phyloP scores from a whole-genome alignment of 768 basidiomycete species.

The Pleurotus cornucopiae region DNA sequence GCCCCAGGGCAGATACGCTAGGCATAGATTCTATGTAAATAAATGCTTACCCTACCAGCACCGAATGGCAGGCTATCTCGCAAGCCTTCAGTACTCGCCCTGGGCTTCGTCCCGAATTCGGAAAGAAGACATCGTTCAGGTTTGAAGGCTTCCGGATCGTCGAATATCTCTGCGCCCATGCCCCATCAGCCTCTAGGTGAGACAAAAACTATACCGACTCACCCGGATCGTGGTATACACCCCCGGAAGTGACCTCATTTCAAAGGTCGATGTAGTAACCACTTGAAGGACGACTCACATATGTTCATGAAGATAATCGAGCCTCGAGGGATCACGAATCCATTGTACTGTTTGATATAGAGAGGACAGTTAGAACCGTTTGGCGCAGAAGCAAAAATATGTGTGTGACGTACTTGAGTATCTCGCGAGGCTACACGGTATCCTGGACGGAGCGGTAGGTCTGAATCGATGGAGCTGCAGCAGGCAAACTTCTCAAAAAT shows the following conservation, averaged over 20 bases:
- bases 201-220: not conserved
- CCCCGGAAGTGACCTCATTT: not conserved
- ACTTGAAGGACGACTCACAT: not conserved
- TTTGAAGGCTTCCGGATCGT: conserved; percentile 7
- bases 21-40: too few relatives aligned
- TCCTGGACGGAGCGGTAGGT: conserved; percentile 14
- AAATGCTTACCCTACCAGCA: conserved; percentile 11
- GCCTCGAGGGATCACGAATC: not conserved
- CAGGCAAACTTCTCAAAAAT: conserved; percentile 4
- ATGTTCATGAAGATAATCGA: not conserved
- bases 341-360: not conserved
- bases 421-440: conserved; percentile 12
- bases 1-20: conserved; percentile 17
- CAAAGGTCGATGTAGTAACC: not conserved
- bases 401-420: not conserved
- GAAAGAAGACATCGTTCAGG: conserved; percentile 12
- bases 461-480: conserved; percentile 15
- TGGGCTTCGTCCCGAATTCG: conserved; percentile 13
- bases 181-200: not conserved
- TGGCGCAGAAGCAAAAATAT: too few relatives aligned
- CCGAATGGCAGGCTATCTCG: conserved; percentile 12
- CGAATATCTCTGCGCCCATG: not conserved
- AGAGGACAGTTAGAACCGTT: not conserved
- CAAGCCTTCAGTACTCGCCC: conserved; percentile 9
- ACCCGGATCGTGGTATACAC: not conserved